These are phyloP conservation scores for Pulveroboletus ridleyi DNA, from an alignment of 1,284 basidiomycete genomes.

Conservation along the genomic window DNA sequence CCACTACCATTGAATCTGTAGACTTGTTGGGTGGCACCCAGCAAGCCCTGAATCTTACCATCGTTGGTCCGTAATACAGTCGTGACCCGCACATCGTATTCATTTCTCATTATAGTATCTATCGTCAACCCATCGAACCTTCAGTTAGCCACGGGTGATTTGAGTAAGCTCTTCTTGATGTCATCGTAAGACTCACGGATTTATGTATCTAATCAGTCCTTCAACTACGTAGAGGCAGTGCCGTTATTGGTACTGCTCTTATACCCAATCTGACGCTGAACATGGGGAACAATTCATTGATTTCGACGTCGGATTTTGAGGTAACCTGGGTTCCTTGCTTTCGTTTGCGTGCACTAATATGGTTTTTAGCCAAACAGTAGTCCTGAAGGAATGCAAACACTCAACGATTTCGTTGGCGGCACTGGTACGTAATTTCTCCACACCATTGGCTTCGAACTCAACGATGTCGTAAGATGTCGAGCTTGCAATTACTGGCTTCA, in stretches of 20 bases:
- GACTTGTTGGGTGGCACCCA: slow-evolving; percentile 75
- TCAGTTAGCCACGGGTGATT: slow-evolving; percentile 63
- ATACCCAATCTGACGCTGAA: slow-evolving; percentile 64
- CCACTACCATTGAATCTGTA: slow-evolving; percentile 65
- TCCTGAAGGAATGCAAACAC: slow-evolving; percentile 66
- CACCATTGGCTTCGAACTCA: not conserved
- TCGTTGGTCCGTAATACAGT: slow-evolving; percentile 50
- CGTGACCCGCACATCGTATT: not conserved
- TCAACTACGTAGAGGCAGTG: slow-evolving; percentile 60
- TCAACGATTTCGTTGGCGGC: slow-evolving; percentile 76
- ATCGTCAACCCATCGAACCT: slow-evolving; percentile 82
- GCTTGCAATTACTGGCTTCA: slow-evolving; percentile 63
- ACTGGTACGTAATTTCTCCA: slow-evolving; percentile 43
- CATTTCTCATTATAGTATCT: slow-evolving; percentile 45
- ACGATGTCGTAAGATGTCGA: slow-evolving; percentile 51
- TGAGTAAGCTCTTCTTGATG: slow-evolving; percentile 50
- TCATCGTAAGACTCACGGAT: not conserved
- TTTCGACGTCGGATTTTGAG: slow-evolving; percentile 54
- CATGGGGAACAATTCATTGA: slow-evolving; percentile 63
- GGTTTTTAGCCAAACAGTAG: slow-evolving; percentile 61
- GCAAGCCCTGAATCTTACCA: slow-evolving; percentile 67
- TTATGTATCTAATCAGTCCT: slow-evolving; percentile 44
- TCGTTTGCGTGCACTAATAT: slow-evolving; percentile 1
- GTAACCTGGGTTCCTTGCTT: slow-evolving; percentile 35
- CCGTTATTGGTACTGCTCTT: slow-evolving; percentile 60